phyloP scores from a whole-genome alignment of 2,329 filamentous ascomycete genomes.

The Bipolaris zeicola region DNA sequence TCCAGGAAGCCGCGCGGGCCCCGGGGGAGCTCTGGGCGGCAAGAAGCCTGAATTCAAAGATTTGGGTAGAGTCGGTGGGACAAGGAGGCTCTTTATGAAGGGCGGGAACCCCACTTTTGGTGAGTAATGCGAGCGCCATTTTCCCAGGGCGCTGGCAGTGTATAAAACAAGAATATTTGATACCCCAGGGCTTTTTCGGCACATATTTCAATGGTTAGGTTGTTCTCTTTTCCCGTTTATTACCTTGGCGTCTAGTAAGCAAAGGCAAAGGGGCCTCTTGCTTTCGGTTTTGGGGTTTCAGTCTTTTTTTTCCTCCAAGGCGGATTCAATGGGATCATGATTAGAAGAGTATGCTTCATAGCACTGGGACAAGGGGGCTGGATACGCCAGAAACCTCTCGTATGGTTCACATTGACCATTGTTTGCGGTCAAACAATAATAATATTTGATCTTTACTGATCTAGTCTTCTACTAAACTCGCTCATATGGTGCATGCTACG shows the following conservation, averaged over 20 bases:
- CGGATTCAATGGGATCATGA: neutral
- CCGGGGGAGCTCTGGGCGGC: conserved; percentile 21
- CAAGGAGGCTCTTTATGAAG: conserved; percentile 71
- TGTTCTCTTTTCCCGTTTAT: neutral
- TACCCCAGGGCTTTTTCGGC: conserved; percentile 6
- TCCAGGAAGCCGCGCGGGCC: conserved; percentile 31
- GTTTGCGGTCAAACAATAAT: neutral
- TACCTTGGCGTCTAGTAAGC: neutral
- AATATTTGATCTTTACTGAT: neutral
- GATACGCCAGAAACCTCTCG: conserved; percentile 1
- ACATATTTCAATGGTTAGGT: conserved; percentile 1
- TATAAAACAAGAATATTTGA: conserved; percentile 11
- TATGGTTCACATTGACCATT: neutral
- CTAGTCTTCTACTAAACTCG: neutral
- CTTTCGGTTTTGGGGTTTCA: neutral
- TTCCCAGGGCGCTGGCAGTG: neutral
- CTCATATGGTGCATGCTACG: neutral
- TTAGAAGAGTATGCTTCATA: conserved; percentile 10
- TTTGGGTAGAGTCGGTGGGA: conserved; percentile 72
- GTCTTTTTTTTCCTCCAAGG: neutral
- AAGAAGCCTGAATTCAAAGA: conserved; percentile 63
- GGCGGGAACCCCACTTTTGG: conserved; percentile 24
- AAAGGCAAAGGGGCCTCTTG: neutral
- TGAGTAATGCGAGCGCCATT: conserved; percentile 7
- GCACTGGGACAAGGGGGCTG: conserved; percentile 4